Base-by-base conservation (phyloP, 768 basidiomycete genomes). In the Boletellus sp. region DNA sequence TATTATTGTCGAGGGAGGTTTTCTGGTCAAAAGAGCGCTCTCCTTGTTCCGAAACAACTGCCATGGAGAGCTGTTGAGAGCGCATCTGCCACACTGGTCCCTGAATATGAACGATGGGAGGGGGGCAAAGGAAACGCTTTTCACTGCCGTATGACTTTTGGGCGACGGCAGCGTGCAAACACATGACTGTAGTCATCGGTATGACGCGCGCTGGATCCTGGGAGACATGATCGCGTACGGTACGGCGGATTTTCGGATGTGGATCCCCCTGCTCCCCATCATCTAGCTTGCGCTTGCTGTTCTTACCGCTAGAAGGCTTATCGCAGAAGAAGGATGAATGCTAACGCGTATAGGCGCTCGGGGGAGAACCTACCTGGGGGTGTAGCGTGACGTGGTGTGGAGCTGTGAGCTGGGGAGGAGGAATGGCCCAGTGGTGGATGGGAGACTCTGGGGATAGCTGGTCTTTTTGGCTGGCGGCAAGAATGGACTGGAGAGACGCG, bases 131-230 rank as follows among this genome's bases (percentile, higher is more conserved):
- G 65, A 94, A 93, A 50, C 94, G 86, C 68, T 94, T 94, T 73
- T 96, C 94, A 67, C 87, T 91, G 45, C 91, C 91, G 65, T 96
- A 96, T 11, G 91, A 94, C 72, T 96, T 96, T 73, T 96, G 94
- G 2, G 91, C 94, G 44, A 94, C 91, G 28, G 90, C 90, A 22
- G 93, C 91, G 62, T 95, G 93, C 46, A 94, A 76, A 58, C 89
- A 92, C 53, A 91, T 81, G 28, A 93, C 88, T 34, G 90, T 92
- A 33, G 90, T 92, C 90, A 93, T 91, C 52, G 87, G 86, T 72
- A 88, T 79, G 58, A 86, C 80, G 55, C 84, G 85, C 42, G 80
- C 66, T 9, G 84, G 83, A 59, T 90, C 86, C 61, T 86, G 84
- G 31, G 81, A 80, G 56, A 89, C 80, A 65, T 89, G 87, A 68